phyloP scores from a whole-genome alignment of 2,329 filamentous ascomycete genomes.

The Scedosporium minutisporum region DNA sequence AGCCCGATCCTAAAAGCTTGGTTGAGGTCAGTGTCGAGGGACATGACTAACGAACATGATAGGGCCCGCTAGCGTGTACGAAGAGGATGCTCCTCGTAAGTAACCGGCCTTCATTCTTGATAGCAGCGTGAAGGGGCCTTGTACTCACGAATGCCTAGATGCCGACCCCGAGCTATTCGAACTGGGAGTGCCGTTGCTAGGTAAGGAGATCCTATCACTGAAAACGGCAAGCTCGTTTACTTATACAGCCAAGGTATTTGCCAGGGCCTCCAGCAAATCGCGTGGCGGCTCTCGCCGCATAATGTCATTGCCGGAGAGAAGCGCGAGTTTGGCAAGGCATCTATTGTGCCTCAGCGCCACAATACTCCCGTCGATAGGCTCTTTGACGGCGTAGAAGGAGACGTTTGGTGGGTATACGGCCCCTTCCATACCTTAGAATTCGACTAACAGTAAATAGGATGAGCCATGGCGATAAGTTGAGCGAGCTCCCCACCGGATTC shows the following conservation, averaged over 20 bases:
- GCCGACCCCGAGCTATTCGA: constrained; percentile 77
- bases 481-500: constrained; percentile 63
- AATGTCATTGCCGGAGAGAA: constrained; percentile 39
- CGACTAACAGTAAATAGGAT: constrained; percentile 49
- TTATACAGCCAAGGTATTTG: constrained; percentile 35
- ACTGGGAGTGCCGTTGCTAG: constrained; percentile 51
- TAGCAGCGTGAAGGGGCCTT: background rate
- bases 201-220: constrained; percentile 16
- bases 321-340: constrained; percentile 60
- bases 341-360: constrained; percentile 50
- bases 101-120: background rate
- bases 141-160: constrained; percentile 26
- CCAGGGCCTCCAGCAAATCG: constrained; percentile 55
- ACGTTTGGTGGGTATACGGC: background rate
- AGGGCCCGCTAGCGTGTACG: constrained; percentile 66
- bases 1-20: background rate
- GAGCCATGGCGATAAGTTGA: constrained; percentile 83
- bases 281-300: constrained; percentile 51
- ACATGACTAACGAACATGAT: constrained; percentile 6
- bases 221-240: constrained; percentile 6
- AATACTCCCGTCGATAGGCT: constrained; percentile 62
- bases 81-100: constrained; percentile 53
- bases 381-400: constrained; percentile 64
- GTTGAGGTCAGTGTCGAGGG: background rate
- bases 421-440: background rate